Conservation (phyloP, 441 rosid species). For the Rhodomyrtus psidioides region DNA sequence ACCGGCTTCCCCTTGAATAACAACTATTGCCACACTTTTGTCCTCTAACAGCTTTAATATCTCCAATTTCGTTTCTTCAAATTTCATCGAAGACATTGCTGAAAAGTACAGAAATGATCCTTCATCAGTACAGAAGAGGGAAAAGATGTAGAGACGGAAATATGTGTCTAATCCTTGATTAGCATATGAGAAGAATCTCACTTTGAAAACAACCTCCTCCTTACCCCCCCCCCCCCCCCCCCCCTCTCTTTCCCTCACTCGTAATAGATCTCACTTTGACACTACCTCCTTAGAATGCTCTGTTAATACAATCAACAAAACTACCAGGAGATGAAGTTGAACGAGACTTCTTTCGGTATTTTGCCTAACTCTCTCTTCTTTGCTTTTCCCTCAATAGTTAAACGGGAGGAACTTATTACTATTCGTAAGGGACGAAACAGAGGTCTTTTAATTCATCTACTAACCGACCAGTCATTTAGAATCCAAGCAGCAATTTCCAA, state of each 20-base stretch:
- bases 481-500: not conserved
- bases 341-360: not conserved
- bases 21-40: not conserved
- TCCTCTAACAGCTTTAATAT: not conserved
- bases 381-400: not conserved
- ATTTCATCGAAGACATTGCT: not conserved
- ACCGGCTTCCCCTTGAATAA: conserved; percentile 31
- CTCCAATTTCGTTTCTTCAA: not conserved
- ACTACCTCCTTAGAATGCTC: not conserved
- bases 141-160: not conserved
- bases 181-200: too few relatives aligned
- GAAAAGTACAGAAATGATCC: not conserved
- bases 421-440: not conserved
- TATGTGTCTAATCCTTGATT: not conserved
- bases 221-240: too few relatives aligned
- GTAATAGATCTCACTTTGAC: too few relatives aligned
- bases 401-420: not conserved
- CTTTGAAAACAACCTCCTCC: too few relatives aligned
- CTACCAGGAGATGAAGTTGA: not conserved
- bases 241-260: too few relatives aligned
- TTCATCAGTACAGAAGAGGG: not conserved
- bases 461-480: not conserved
- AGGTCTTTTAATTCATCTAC: not conserved
- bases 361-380: not conserved
- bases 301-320: not conserved